phyloP scores from a whole-genome alignment of 768 basidiomycete genomes.

The Phylloporus sp. region DNA sequence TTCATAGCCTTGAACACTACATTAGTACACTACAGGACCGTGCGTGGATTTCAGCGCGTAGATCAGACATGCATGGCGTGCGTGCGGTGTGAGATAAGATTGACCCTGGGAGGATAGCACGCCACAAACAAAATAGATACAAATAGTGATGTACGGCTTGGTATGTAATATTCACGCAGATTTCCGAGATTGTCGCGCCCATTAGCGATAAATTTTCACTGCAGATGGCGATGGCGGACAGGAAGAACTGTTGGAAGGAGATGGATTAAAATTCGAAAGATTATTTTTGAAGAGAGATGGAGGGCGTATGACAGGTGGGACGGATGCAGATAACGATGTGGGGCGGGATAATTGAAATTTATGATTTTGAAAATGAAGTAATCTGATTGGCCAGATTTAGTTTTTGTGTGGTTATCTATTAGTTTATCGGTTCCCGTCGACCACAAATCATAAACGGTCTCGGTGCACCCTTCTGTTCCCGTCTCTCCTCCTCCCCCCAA shows the following conservation, averaged over 20 bases:
- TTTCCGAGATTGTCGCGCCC: conserved; percentile 26
- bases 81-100: conserved; percentile 29
- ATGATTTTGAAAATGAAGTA: conserved; percentile 26
- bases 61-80: too few relatives aligned
- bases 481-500: conserved; percentile 25
- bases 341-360: conserved; percentile 17
- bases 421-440: conserved; percentile 37
- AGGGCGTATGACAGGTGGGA: neutral
- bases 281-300: neutral
- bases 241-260: neutral
- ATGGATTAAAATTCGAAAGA: neutral
- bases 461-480: conserved; percentile 20
- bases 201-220: conserved; percentile 28
- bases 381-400: conserved; percentile 35
- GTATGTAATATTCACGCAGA: conserved; percentile 30
- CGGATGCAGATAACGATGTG: neutral
- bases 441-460: conserved; percentile 35
- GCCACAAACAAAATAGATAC: conserved; percentile 24
- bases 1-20: too few relatives aligned
- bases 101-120: conserved; percentile 24
- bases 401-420: conserved; percentile 32
- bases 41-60: neutral
- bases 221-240: conserved; percentile 9
- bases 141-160: conserved; percentile 15
- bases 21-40: too few relatives aligned